Conservation (phyloP, 192 early-diverging fungal species). For the Diversispora eburnea region DNA sequence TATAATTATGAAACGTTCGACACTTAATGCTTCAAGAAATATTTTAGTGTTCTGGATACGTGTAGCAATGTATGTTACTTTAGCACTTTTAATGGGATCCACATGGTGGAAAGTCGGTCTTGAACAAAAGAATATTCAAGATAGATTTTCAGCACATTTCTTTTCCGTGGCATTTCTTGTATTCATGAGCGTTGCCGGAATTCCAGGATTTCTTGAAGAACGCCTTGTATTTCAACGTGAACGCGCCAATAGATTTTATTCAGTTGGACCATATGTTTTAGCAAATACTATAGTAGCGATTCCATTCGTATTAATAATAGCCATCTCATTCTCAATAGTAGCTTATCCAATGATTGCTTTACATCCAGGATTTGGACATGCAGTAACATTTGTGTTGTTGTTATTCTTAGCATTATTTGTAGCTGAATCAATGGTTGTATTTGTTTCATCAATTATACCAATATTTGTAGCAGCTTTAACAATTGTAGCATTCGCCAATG, state of each 20-base stretch:
- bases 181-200: constrained; percentile 22
- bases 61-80: constrained; percentile 11
- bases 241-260: constrained; percentile 13
- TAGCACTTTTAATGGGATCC: constrained; percentile 5
- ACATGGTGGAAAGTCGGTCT: constrained; percentile 15
- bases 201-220: constrained; percentile 21
- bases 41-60: constrained; percentile 19
- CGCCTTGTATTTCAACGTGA: constrained; percentile 19
- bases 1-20: background rate
- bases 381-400: background rate
- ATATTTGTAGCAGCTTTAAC: constrained; percentile 19
- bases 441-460: constrained; percentile 6
- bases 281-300: constrained; percentile 13
- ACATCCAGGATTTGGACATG: background rate
- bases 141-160: constrained; percentile 17
- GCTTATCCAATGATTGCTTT: constrained; percentile 23
- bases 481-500: constrained; percentile 14
- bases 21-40: constrained; percentile 8
- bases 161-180: constrained; percentile 12
- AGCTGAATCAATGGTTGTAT: constrained; percentile 21
- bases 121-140: constrained; percentile 4
- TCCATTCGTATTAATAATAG: constrained; percentile 12
- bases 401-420: constrained; percentile 8
- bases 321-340: background rate
- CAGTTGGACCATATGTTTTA: constrained; percentile 19